Percentiles rank a stretch among this genome's conserved stretches.
phyloP scores from a whole-genome alignment of 805 yeast species.

The Hanseniaspora jakobsenii region DNA sequence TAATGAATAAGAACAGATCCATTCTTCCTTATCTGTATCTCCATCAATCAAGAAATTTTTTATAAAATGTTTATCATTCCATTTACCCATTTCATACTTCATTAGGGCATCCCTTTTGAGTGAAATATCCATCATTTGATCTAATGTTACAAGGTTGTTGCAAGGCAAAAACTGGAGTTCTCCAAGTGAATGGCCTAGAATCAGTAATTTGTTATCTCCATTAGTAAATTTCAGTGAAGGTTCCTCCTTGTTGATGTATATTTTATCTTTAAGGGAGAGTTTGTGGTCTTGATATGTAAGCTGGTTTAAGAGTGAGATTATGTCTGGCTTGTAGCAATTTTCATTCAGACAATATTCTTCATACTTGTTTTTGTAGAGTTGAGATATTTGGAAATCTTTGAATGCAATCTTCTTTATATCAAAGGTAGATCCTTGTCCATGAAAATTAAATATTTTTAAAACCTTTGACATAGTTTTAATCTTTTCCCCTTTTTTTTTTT shows the following conservation, averaged over 20 bases:
- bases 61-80: slow-evolving; percentile 21
- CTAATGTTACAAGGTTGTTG: slow-evolving; percentile 20
- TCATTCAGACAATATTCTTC: slow-evolving; percentile 20
- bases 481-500: too few species aligned
- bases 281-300: slow-evolving; percentile 22
- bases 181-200: slow-evolving; percentile 30
- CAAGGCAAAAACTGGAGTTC: slow-evolving; percentile 25
- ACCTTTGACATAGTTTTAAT: too few species aligned
- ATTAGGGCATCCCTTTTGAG: slow-evolving; percentile 27
- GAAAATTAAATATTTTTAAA: slow-evolving; percentile 24
- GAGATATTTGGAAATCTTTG: slow-evolving; percentile 18
- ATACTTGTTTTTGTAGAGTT: slow-evolving; percentile 19
- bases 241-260: background rate
- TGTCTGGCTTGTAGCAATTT: slow-evolving; percentile 24
- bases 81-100: slow-evolving; percentile 25
- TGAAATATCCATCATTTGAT: slow-evolving; percentile 26
- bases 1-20: slow-evolving; percentile 10
- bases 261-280: background rate
- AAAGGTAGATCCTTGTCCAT: slow-evolving; percentile 29
- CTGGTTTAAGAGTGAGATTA: slow-evolving; percentile 27
- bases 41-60: slow-evolving; percentile 19
- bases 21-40: slow-evolving; percentile 23
- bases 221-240: too few species aligned
- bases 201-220: background rate
- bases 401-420: slow-evolving; percentile 21